Evolutionary conservation across 164 flowering plant genomes (phyloP).

Genomic region (Annona cherimola): DNA sequence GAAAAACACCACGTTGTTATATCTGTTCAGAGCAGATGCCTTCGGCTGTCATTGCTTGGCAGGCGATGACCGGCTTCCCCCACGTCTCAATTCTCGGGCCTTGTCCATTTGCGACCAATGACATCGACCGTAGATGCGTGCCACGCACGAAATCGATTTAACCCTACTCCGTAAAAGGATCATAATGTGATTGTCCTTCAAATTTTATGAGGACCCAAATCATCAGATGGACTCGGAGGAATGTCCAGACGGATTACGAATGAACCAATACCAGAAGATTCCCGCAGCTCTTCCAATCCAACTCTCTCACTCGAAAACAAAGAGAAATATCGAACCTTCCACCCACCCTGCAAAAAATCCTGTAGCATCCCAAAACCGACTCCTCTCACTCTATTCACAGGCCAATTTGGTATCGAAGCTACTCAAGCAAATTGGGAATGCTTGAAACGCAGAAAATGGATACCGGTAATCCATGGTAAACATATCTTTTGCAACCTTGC

Average conservation of each 20-base stretch:
- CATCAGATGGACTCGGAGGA: slow-evolving; percentile 4
- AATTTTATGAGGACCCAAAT: slow-evolving; percentile 1
- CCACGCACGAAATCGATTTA: slow-evolving; percentile 6
- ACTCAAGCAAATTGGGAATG: slow-evolving; percentile 89
- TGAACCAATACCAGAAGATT: neutral
- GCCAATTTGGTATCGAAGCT: slow-evolving; percentile 96
- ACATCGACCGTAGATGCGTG: slow-evolving; percentile 19
- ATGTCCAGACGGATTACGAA: neutral
- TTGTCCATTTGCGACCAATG: slow-evolving; percentile 39
- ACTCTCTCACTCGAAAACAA: slow-evolving; percentile 13
- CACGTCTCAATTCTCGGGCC: slow-evolving; percentile 38
- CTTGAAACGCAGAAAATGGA: slow-evolving; percentile 93
- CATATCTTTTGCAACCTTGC: slow-evolving; percentile 88
- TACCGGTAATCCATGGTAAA: slow-evolving; percentile 94
- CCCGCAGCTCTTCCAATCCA: slow-evolving; percentile 13
- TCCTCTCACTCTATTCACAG: slow-evolving; percentile 52
- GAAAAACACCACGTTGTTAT: slow-evolving; percentile 19
- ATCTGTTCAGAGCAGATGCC: slow-evolving; percentile 26
- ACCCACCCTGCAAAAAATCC: slow-evolving; percentile 5
- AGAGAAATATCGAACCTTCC: slow-evolving; percentile 33
- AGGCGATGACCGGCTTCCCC: slow-evolving; percentile 27
- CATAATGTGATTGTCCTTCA: slow-evolving; percentile 3
- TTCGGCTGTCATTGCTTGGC: slow-evolving; percentile 18
- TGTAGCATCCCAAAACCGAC: slow-evolving; percentile 15
- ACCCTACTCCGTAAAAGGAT: neutral